phyloP scores from a whole-genome alignment of 805 yeast genomes.

The Blastobotrys peoriensis region DNA sequence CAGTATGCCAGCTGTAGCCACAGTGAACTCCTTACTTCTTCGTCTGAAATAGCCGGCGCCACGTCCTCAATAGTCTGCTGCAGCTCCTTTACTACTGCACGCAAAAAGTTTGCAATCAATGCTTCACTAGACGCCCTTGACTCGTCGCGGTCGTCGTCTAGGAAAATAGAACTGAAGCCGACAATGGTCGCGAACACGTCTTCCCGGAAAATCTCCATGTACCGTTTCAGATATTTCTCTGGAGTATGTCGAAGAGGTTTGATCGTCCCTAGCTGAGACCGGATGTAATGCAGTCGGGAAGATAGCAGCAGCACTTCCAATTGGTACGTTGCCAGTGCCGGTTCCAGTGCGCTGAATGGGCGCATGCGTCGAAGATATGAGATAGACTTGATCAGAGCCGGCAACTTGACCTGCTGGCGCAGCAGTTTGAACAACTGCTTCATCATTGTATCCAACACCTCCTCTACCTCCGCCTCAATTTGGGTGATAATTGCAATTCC shows the following conservation, averaged over 20 bases:
- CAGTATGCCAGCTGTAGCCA: conserved; percentile 82
- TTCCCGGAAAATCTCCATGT: conserved; percentile 80
- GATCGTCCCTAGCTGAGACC: conserved; percentile 52
- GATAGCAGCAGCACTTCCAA: conserved; percentile 56
- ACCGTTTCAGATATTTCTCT: conserved; percentile 65
- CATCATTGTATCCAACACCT: conserved; percentile 53
- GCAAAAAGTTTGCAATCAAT: conserved; percentile 26
- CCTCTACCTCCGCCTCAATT: conserved; percentile 49
- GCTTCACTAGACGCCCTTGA: conserved; percentile 12
- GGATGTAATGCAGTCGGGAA: conserved; percentile 63
- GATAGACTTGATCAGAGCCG: conserved; percentile 71
- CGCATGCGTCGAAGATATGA: conserved; percentile 63
- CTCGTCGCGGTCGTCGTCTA: conserved; percentile 28
- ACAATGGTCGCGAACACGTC: conserved; percentile 68
- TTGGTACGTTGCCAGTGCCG: conserved; percentile 23
- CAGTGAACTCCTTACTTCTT: conserved; percentile 46
- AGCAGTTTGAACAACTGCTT: conserved; percentile 62
- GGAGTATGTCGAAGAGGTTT: conserved; percentile 51
- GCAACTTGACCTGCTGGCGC: conserved; percentile 70
- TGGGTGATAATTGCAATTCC: conserved; percentile 45
- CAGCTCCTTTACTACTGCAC: conserved; percentile 23
- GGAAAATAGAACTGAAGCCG: conserved; percentile 59
- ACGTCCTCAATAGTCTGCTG: conserved; percentile 16
- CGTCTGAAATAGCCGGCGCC: conserved; percentile 27
- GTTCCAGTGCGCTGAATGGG: conserved; percentile 26